Conservation (phyloP, 495 filamentous ascomycete genomes). For the Pseudotulostoma volvatum region DNA sequence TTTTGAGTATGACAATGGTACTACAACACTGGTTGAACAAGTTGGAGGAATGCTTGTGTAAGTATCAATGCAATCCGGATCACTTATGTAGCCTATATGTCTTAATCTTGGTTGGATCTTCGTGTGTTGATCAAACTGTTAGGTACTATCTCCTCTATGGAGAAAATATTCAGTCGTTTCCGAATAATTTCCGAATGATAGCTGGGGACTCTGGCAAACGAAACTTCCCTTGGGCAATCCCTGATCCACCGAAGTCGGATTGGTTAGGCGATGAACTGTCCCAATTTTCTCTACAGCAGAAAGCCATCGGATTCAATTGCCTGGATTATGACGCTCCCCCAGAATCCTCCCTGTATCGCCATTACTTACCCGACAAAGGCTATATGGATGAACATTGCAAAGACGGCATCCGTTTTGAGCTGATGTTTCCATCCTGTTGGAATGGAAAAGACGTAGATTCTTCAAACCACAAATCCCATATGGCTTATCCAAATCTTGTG, state of each 20-base stretch:
- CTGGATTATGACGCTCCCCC: constrained; percentile 45
- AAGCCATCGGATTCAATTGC: constrained; percentile 86
- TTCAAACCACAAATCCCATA: constrained; percentile 48
- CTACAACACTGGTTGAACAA: constrained; percentile 33
- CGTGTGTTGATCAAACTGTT: background rate
- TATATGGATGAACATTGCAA: constrained; percentile 60
- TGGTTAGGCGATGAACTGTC: constrained; percentile 44
- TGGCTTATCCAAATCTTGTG: constrained; percentile 62
- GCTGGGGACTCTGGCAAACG: constrained; percentile 55
- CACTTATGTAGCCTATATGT: background rate
- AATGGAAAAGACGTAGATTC: constrained; percentile 53
- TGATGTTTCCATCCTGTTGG: constrained; percentile 90
- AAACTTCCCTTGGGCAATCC: constrained; percentile 52
- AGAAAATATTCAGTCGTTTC: constrained; percentile 58
- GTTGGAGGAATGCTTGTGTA: constrained; percentile 43
- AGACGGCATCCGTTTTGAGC: constrained; percentile 63
- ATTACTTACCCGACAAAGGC: constrained; percentile 62
- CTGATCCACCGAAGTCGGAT: constrained; percentile 55
- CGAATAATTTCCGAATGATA: constrained; percentile 67
- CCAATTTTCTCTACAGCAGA: constrained; percentile 55
- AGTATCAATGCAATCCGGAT: constrained; percentile 8
- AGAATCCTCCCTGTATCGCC: constrained; percentile 62
- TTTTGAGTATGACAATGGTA: constrained; percentile 40
- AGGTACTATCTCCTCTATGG: constrained; percentile 63
- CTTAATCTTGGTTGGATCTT: background rate